A percentile compares a stretch with the other conserved stretches of the same genome.
Conservation (phyloP, 2,329 filamentous ascomycete genomes). For the Paracamarosporium sp. region DNA sequence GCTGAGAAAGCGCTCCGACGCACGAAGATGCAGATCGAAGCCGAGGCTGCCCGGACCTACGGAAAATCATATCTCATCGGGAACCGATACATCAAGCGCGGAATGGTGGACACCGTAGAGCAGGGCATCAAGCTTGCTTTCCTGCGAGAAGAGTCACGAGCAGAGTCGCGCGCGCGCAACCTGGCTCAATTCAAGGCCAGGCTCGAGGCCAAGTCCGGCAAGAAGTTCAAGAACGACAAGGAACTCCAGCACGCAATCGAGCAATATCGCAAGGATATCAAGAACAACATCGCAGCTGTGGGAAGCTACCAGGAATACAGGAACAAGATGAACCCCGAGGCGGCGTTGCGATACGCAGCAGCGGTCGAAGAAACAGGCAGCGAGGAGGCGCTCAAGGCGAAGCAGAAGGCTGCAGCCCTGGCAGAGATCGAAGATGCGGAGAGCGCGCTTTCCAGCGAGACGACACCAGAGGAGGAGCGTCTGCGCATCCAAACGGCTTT, state of each 20-base stretch:
- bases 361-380: conserved; percentile 20
- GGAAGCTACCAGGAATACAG: conserved; percentile 26
- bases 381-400: conserved; percentile 13
- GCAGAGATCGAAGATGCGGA: conserved; percentile 25
- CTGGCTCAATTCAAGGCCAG: conserved; percentile 15
- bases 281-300: conserved; percentile 16
- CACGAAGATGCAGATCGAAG: neutral
- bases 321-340: neutral
- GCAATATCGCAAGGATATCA: conserved; percentile 21
- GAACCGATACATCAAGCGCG: conserved; percentile 22
- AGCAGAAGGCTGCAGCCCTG: conserved; percentile 17
- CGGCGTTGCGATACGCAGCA: neutral
- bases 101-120: conserved; percentile 29
- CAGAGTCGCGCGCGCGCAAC: conserved; percentile 12
- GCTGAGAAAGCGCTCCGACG: conserved; percentile 4
- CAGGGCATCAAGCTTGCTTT: conserved; percentile 34
- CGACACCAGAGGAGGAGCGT: conserved; percentile 18
- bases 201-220: conserved; percentile 18
- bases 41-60: conserved; percentile 21
- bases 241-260: conserved; percentile 14
- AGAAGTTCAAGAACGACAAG: conserved; percentile 14
- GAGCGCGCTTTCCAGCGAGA: conserved; percentile 22
- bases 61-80: conserved; percentile 20
- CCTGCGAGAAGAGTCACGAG: conserved; percentile 25
- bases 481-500: conserved; percentile 23